Evolutionary conservation across 1,139 yeast species (phyloP).

Genomic region (Debaryomycetaceae sp.): DNA sequence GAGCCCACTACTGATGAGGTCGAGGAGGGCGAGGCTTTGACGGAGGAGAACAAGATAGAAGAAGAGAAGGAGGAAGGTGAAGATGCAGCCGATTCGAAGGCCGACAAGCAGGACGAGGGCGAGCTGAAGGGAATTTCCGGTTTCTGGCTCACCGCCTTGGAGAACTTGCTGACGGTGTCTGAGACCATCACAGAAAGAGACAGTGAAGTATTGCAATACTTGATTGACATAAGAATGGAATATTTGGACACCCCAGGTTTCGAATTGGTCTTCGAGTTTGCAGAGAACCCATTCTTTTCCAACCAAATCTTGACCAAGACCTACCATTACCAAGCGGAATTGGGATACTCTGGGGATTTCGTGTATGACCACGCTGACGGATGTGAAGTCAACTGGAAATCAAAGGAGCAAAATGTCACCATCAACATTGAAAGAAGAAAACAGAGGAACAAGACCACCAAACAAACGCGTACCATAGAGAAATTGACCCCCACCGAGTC

Average conservation of each 20-base stretch:
- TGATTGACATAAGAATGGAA: slow-evolving; percentile 73
- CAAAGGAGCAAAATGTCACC: slow-evolving; percentile 79
- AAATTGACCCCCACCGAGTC: slow-evolving; percentile 91
- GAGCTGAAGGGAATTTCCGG: slow-evolving; percentile 79
- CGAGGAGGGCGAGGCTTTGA: slow-evolving; percentile 69
- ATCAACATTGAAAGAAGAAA: slow-evolving; percentile 88
- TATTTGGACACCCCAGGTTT: slow-evolving; percentile 90
- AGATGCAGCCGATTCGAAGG: slow-evolving; percentile 42
- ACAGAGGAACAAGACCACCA: slow-evolving; percentile 96
- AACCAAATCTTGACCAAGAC: slow-evolving; percentile 75
- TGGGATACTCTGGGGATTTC: slow-evolving; percentile 94
- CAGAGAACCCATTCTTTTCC: slow-evolving; percentile 72
- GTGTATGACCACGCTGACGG: slow-evolving; percentile 98
- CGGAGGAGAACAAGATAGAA: slow-evolving; percentile 48
- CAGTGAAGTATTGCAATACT: slow-evolving; percentile 69
- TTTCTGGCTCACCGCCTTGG: slow-evolving; percentile 95
- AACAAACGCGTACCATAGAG: slow-evolving; percentile 94
- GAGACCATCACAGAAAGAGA: slow-evolving; percentile 91
- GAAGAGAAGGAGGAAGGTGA: slow-evolving; percentile 28
- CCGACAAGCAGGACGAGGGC: slow-evolving; percentile 39
- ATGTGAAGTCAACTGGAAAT: slow-evolving; percentile 77
- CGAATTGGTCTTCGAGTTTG: slow-evolving; percentile 77
- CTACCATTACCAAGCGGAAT: slow-evolving; percentile 90
- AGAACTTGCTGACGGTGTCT: slow-evolving; percentile 75
- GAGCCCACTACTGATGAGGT: slow-evolving; percentile 83